A percentile compares a stretch with the other conserved stretches of the same genome.
Conservation (phyloP, 106 monocot species). For the Acanthochlamys bracteata region DNA sequence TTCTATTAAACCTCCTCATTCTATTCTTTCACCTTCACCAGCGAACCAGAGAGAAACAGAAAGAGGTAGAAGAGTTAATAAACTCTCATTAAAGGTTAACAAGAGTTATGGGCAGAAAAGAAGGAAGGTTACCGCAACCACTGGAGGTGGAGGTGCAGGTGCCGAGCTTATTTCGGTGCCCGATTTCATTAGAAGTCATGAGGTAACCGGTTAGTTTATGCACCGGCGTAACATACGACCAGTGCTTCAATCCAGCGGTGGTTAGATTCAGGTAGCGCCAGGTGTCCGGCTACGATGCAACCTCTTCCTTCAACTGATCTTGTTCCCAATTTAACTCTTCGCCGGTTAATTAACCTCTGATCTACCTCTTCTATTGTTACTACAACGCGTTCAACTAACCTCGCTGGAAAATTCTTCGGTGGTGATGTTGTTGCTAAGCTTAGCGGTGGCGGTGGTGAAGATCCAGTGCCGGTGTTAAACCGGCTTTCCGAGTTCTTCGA, state of each 20-base stretch:
- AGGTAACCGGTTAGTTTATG: conserved; percentile 87
- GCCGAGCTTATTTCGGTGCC: conserved; percentile 81
- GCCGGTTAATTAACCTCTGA: conserved; percentile 74
- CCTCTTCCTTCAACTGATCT: conserved; percentile 71
- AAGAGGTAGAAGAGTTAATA: neutral
- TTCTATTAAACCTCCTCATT: neutral
- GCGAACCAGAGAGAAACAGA: neutral
- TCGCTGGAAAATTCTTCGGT: neutral
- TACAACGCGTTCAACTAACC: neutral
- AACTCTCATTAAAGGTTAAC: neutral
- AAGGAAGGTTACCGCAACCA: conserved; percentile 7
- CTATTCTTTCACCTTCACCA: neutral
- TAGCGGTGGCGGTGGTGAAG: neutral
- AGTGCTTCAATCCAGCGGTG: conserved; percentile 75
- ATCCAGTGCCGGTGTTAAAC: conserved; percentile 28
- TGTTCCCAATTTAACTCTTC: conserved; percentile 79
- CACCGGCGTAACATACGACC: conserved; percentile 96
- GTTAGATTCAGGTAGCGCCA: conserved; percentile 77
- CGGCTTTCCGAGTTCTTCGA: conserved; percentile 31
- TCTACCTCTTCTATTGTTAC: conserved; percentile 15
- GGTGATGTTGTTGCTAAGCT: neutral
- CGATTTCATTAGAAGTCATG: conserved; percentile 95
- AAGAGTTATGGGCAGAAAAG: conserved; percentile 6
- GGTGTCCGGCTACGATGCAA: conserved; percentile 82
- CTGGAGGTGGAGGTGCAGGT: conserved; percentile 52